Evolutionary conservation across 176 grass and related monocot genomes (phyloP).

Genomic region (Eleusine indica): DNA sequence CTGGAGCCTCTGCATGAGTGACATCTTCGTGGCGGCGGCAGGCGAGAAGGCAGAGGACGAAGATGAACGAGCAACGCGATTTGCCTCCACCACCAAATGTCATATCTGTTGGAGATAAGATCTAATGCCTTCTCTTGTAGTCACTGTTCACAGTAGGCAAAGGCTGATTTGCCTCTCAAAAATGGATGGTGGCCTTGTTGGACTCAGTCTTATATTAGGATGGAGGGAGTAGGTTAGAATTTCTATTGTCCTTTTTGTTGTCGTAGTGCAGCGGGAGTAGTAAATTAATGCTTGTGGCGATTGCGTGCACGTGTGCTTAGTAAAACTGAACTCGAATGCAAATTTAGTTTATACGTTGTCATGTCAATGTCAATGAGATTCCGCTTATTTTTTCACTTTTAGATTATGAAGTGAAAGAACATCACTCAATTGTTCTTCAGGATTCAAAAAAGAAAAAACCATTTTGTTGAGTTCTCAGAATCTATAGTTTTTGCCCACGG

Average conservation of each 20-base stretch:
- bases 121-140: too few species aligned
- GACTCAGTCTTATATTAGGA: too few species aligned
- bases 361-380: background rate
- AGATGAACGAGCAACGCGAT: too few species aligned
- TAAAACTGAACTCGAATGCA: background rate
- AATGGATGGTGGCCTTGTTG: too few species aligned
- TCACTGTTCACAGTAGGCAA: too few species aligned
- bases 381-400: background rate
- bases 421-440: background rate
- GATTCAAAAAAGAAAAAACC: background rate
- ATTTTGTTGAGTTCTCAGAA: background rate
- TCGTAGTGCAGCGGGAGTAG: background rate
- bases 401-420: background rate
- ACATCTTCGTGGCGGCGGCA: too few species aligned
- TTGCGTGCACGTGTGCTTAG: background rate
- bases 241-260: background rate
- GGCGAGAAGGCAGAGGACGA: too few species aligned
- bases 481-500: too few species aligned
- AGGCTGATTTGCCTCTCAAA: too few species aligned
- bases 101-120: too few species aligned
- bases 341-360: background rate
- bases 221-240: background rate
- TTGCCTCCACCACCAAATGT: too few species aligned
- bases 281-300: background rate
- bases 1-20: too few species aligned